Percentiles rank a stretch among this genome's conserved stretches.
Evolutionary conservation across 1,139 yeast species (phyloP).

Genomic region (Yarrowia galli): DNA sequence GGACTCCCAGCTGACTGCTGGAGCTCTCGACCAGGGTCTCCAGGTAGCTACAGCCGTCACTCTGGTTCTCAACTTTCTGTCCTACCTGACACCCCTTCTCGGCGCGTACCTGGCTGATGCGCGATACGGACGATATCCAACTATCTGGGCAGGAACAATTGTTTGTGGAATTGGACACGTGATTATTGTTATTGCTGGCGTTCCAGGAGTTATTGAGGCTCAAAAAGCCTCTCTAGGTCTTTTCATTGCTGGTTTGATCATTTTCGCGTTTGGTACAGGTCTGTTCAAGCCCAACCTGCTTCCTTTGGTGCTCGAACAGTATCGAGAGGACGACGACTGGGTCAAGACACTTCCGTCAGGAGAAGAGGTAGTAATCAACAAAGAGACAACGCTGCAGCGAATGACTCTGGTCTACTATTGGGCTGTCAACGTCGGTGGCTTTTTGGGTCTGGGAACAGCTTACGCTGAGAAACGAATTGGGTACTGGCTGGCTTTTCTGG

Average conservation of each 20-base stretch:
- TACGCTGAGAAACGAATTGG: conserved; percentile 16
- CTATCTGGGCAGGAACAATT: conserved; percentile 20
- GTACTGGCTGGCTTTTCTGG: conserved; percentile 17
- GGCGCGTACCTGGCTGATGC: conserved; percentile 19
- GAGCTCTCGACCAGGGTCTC: conserved; percentile 22
- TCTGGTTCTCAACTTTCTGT: conserved; percentile 14
- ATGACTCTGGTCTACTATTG: conserved; percentile 24
- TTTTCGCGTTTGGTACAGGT: conserved; percentile 17
- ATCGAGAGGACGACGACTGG: conserved; percentile 17
- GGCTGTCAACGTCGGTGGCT: conserved; percentile 27
- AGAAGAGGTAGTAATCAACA: background rate
- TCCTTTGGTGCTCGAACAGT: conserved; percentile 11
- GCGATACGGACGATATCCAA: conserved; percentile 13
- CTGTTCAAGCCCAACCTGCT: conserved; percentile 8
- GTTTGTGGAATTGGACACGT: conserved; percentile 20
- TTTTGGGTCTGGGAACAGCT: conserved; percentile 9
- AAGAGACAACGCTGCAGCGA: conserved; percentile 1
- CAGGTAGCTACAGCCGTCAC: conserved; percentile 13
- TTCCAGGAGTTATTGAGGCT: conserved; percentile 9
- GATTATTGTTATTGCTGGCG: conserved; percentile 12
- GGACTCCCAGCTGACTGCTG: conserved; percentile 5
- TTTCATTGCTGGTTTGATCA: conserved; percentile 6
- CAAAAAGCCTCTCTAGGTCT: conserved; percentile 17
- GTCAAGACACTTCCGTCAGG: conserved; percentile 10
- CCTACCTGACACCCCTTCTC: conserved; percentile 15